Conservation (phyloP, 2,329 filamentous ascomycete species). For the Calonectria pseudoreteaudii region DNA sequence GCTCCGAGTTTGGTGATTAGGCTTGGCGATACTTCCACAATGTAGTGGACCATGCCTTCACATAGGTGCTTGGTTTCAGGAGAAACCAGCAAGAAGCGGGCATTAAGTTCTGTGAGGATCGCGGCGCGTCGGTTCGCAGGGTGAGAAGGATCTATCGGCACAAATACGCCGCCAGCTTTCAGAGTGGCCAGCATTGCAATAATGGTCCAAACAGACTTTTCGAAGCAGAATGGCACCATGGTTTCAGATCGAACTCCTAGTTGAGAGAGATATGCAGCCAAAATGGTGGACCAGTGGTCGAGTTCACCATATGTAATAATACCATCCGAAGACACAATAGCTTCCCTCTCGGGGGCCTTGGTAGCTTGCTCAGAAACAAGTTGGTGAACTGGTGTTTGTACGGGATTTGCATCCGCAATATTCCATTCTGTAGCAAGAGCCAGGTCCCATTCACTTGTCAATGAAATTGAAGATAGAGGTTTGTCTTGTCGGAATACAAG, state of each 20-base stretch:
- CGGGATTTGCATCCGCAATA: neutral
- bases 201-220: conserved; percentile 26
- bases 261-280: conserved; percentile 6
- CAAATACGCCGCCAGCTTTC: conserved; percentile 47
- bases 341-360: conserved; percentile 12
- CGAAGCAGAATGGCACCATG: conserved; percentile 24
- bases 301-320: conserved; percentile 35
- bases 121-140: conserved; percentile 39
- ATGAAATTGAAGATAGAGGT: neutral
- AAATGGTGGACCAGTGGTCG: neutral
- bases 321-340: conserved; percentile 38
- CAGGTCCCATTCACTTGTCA: neutral
- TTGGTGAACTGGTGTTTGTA: conserved; percentile 29
- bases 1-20: neutral
- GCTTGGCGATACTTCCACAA: neutral
- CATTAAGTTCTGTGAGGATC: neutral
- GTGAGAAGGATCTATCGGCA: conserved; percentile 51
- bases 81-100: neutral
- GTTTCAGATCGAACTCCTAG: conserved; percentile 14
- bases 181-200: conserved; percentile 48
- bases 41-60: neutral
- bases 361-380: conserved; percentile 25
- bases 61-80: neutral
- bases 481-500: neutral
- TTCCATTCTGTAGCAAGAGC: neutral